Evolutionary conservation across 495 filamentous ascomycete genomes (phyloP), one percentile per base, ranked within the genome.

Genomic region (Neurospora africana): DNA sequence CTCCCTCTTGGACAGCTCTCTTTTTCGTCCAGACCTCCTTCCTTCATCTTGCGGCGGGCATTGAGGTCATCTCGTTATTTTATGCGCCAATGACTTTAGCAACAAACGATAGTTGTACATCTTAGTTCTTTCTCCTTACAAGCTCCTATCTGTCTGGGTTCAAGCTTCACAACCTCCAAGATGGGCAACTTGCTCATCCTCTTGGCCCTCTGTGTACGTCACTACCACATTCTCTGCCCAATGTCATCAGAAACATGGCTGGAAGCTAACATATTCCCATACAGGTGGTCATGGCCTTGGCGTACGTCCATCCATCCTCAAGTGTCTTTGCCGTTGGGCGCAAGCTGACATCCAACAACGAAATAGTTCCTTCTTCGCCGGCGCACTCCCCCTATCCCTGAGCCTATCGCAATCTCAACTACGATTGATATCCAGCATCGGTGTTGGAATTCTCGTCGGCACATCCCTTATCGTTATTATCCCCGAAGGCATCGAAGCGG

Each of bases 391-490:
- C 71, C 86, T 99, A 41, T 94, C 92, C 47, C 91, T 99, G 84
- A 87, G 91, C 69, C 87, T 99, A 17, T 94, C 95, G n/a, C 90
- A 90, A 72, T 92, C 93, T 41, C 93, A 97, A 79, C 84, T 97
- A 33, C 89, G 95, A 77, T 81, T 98, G 41, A 92, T 98, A 79
- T 94, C 94, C 13, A 93, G 93, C 27, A 89, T 99, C 78, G 95
- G 95, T 38, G 93, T 97, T 84, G 95, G 95, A 47, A 91, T 99
- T 19, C 85, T 99, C 9, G 94, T 99, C 27, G 95, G 95, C 41
- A 98, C 95, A 40, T 93, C 93, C 10, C 87, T 99, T 75, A 94
- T 98, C 71, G 93, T 99, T 3, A 99, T 99, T 79, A 97, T 99
- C 77, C 95, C 95, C 0, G 95, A 99, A 80, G 95, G 95, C 19